These are phyloP conservation scores for Lasiosphaeriaceae sp. DNA, from an alignment of 495 filamentous ascomycete genomes.

Conservation along the genomic window DNA sequence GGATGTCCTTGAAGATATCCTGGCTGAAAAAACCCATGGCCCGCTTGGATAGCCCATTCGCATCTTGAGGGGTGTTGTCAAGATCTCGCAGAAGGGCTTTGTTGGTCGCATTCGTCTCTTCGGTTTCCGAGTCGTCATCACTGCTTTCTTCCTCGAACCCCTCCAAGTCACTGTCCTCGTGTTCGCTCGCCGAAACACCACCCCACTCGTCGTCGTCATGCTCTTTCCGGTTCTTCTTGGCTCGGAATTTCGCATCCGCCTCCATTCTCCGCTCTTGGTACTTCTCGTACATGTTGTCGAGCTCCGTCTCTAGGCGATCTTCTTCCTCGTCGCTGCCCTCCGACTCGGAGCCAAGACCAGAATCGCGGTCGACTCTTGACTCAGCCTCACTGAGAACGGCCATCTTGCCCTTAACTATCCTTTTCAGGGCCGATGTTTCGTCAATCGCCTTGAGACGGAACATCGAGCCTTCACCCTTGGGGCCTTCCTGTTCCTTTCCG, in stretches of 20 bases:
- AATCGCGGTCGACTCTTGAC: slow-evolving; percentile 56
- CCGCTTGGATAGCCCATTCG: slow-evolving; percentile 67
- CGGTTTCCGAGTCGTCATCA: slow-evolving; percentile 50
- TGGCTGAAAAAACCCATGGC: slow-evolving; percentile 90
- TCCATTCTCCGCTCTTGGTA: slow-evolving; percentile 79
- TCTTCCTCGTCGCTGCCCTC: slow-evolving; percentile 73
- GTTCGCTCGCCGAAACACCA: slow-evolving; percentile 72
- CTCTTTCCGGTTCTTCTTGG: slow-evolving; percentile 81
- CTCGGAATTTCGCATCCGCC: slow-evolving; percentile 76
- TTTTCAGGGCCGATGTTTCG: slow-evolving; percentile 62
- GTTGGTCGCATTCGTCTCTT: slow-evolving; percentile 30
- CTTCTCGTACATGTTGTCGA: slow-evolving; percentile 80
- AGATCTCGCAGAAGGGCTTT: slow-evolving; percentile 51
- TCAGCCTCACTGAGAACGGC: slow-evolving; percentile 50
- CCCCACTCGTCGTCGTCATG: slow-evolving; percentile 86
- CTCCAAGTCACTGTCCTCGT: slow-evolving; percentile 49
- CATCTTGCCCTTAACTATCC: slow-evolving; percentile 77
- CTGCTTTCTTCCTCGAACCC: slow-evolving; percentile 55
- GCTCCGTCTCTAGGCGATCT: slow-evolving; percentile 73
- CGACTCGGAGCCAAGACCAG: slow-evolving; percentile 53
- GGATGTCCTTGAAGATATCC: slow-evolving; percentile 85
- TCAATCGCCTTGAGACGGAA: slow-evolving; percentile 81
- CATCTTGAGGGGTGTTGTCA: slow-evolving; percentile 40
- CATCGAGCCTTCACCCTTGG: slow-evolving; percentile 70
- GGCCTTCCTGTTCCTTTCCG: slow-evolving; percentile 84